A percentile compares a stretch with the other conserved stretches of the same genome.
phyloP scores from a whole-genome alignment of 2,329 filamentous ascomycete species.

The Neoarthrinium moseri region DNA sequence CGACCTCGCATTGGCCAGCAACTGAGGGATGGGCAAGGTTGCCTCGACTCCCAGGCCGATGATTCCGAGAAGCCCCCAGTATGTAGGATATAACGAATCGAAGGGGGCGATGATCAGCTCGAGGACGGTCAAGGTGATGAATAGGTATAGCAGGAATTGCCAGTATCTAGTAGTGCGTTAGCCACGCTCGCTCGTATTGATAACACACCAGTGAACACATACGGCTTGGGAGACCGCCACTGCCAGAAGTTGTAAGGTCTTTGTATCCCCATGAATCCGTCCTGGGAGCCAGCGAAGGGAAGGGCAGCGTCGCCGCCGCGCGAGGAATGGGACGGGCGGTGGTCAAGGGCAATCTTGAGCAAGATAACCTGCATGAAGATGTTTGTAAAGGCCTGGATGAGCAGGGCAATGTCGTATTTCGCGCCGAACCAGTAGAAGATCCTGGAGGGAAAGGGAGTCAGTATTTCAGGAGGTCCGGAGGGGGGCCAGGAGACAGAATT shows the following conservation, averaged over 20 bases:
- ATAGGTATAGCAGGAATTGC: conserved; percentile 71
- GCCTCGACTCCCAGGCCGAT: conserved; percentile 78
- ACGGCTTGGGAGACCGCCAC: conserved; percentile 71
- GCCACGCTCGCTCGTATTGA: too few species aligned
- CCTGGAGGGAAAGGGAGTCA: conserved; percentile 32
- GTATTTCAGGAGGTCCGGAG: not conserved
- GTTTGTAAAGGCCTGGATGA: conserved; percentile 66
- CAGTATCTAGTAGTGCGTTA: conserved; percentile 71
- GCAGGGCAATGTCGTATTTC: conserved; percentile 61
- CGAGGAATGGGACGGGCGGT: conserved; percentile 58
- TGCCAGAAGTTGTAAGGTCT: conserved; percentile 82
- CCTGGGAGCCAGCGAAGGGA: conserved; percentile 60
- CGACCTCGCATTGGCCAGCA: conserved; percentile 66
- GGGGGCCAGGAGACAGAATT: not conserved
- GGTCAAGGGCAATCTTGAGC: conserved; percentile 67
- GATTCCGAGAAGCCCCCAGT: conserved; percentile 68
- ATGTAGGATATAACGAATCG: conserved; percentile 57
- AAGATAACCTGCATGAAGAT: conserved; percentile 61
- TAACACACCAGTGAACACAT: conserved; percentile 26
- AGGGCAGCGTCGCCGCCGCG: conserved; percentile 59
- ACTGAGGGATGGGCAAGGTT: conserved; percentile 77
- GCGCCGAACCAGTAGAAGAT: conserved; percentile 71
- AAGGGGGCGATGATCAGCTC: conserved; percentile 67
- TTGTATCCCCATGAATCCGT: conserved; percentile 38
- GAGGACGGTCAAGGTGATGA: conserved; percentile 56